Conservation (phyloP, 2,329 filamentous ascomycete species). For the Huntiella abstrusa region DNA sequence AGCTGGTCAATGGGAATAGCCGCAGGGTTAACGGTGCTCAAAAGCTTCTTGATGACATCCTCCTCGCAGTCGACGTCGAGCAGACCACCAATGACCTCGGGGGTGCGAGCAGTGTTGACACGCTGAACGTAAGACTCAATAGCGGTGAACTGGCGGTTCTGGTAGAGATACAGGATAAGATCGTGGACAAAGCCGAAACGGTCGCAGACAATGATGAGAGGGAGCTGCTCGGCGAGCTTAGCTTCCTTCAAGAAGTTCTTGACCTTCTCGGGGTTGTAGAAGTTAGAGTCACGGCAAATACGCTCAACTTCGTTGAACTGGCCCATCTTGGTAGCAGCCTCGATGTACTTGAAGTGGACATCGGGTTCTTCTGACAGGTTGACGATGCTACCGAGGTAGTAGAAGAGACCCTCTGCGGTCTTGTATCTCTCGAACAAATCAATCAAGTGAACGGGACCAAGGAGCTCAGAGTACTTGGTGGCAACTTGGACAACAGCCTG, state of each 20-base stretch:
- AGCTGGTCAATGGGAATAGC: conserved; percentile 88
- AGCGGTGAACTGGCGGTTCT: conserved; percentile 97
- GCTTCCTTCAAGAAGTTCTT: conserved; percentile 99
- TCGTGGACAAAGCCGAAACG: conserved; percentile 99
- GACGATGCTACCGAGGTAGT: conserved; percentile 94
- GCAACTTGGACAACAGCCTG: conserved; percentile 88
- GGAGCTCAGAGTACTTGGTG: conserved; percentile 92
- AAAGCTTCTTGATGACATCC: conserved; percentile 79
- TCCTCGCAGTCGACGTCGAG: conserved; percentile 97
- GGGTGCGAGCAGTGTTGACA: conserved; percentile 80
- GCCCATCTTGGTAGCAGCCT: conserved; percentile 82
- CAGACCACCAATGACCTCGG: conserved; percentile 79
- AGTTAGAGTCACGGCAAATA: conserved; percentile 84
- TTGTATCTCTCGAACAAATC: conserved; percentile 95
- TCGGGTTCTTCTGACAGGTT: conserved; percentile 90
- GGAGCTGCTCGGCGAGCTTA: conserved; percentile 75
- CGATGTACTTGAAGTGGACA: conserved; percentile 98
- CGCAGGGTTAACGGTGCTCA: conserved; percentile 65
- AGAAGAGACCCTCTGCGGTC: conserved; percentile 90
- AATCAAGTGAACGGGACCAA: conserved; percentile 73
- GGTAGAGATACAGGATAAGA: conserved; percentile 87
- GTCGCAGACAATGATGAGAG: conserved; percentile 94
- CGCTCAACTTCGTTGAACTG: conserved; percentile 94
- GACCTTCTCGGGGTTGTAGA: conserved; percentile 83
- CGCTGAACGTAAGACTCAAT: conserved; percentile 97